Evolutionary conservation across 371 early-diverging fungal species (phyloP), one percentile per base, ranked within the genome.

Genomic region (Mortierella sp.): DNA sequence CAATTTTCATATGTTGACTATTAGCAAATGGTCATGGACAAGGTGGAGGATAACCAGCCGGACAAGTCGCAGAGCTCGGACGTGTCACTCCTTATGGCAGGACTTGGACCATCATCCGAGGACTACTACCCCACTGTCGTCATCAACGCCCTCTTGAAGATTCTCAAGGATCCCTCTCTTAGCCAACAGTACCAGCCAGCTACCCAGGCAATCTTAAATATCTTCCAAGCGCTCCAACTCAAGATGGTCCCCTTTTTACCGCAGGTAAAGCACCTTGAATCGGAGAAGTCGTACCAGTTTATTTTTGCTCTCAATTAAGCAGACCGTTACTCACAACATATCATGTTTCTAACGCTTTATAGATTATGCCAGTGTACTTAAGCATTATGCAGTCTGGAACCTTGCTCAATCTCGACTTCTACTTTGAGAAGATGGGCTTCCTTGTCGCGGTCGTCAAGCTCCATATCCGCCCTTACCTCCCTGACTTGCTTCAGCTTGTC

Each of bases 121-220:
- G 96, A 96, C 51, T 97, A 97, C 85, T 97, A 96, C 80, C 95
- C 96, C 0, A 91, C 93, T 26, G 96, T 98, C 26, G 98, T 96
- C 5, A 96, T 98, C 83, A 93, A 93, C 69, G 95, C 98, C 0
- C 87, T 99, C 69, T 94, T 99, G 91, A 95, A 94, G 84, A 97
- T 99, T 64, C 89, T 98, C 21, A 88, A 94, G 72, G 97, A 98
- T 86, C 92, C 95, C 8, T 94, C 96, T 0, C 89, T 98, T 21
- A 93, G 92, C 74, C 89, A 90, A 34, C 96, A 97, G 80, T 98
- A 98, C 87, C 93, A 95, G 5, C 93, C 95, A 31, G 99, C 97
- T 2, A 94, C 97, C 55, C 95, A 97, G 80, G 98, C 98, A 31
- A 94, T 98, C 78, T 95, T 98, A 93, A 94, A 94, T 72, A 97